Evolutionary conservation across 148 eudicot species (phyloP), one percentile per base, ranked within the genome.

Genomic region (Vaccinium corymbosum): DNA sequence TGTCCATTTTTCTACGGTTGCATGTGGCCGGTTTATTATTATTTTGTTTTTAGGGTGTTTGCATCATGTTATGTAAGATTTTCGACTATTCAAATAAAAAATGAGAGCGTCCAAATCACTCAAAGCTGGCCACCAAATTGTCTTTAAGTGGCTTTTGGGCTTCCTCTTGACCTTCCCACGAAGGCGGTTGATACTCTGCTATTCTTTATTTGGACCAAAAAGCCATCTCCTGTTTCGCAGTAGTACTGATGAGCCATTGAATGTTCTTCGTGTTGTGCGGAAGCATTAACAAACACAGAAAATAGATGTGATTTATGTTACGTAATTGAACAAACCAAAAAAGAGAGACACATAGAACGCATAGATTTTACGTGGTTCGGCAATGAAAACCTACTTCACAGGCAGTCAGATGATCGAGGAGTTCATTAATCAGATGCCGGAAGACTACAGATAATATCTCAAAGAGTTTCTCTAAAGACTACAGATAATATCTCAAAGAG

Each of bases 71-170:
- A 29, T 38, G 70, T 57, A 80, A 52, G 72, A 80, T 55, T n/a
- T 55, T 55, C 42, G 68, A 80, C 52, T 78, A 46, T 75, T 32
- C 2, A 20, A 64, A 22, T 81, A 0, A 20, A 59, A 53, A 85
- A 81, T 57, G 70, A 68, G 70, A 64, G 55, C 84, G 71, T 77
- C 74, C 77, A 77, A 38, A 66, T 82, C 57, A 85, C 87, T 66
- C 87, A 76, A 64, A 68, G 81, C 48, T 59, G 27, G 13, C 61
- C 78, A 66, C 68, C 84, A 76, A 82, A 27, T 52, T 56, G 17
- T 10, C 51, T 80, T 62, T n/a, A 10, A 10, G 68, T 9, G 68
- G 56, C 66, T 80, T 62, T 42, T 0, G 55, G 19, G 70, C 72
- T 42, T 35, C 53, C 32, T 13, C 16, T 55, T 79, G 12, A 51